Evolutionary conservation across 1,139 yeast genomes (phyloP).

Genomic region (Spencermartinsiella ligniputridi): DNA sequence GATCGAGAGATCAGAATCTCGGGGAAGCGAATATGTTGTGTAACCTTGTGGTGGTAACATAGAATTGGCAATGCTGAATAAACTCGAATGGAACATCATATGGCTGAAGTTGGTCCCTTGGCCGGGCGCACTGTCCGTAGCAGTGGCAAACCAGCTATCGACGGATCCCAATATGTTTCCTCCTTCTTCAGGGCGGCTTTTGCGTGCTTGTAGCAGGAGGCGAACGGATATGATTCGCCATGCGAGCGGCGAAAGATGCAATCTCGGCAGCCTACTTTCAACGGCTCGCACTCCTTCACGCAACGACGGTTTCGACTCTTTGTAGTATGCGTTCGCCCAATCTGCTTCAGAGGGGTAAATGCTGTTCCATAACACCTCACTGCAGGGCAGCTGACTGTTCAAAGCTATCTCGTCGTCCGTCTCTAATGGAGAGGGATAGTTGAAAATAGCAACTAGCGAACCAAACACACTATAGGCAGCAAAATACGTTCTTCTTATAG

Average conservation of each 20-base stretch:
- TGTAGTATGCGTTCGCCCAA: conserved; percentile 17
- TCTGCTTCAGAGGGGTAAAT: conserved; percentile 22
- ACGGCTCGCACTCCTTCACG: conserved; percentile 6
- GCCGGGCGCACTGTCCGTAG: conserved; percentile 24
- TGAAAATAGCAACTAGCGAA: conserved; percentile 29
- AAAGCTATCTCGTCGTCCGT: conserved; percentile 23
- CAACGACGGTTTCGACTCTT: conserved; percentile 15
- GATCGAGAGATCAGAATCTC: conserved; percentile 16
- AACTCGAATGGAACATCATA: conserved; percentile 10
- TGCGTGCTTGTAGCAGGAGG: conserved; percentile 18
- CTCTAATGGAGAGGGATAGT: conserved; percentile 23
- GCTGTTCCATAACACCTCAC: conserved; percentile 32
- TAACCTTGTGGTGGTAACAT: neutral
- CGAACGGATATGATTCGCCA: conserved; percentile 23
- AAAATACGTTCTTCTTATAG: conserved; percentile 30
- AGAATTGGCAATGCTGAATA: neutral
- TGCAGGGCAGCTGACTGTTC: conserved; percentile 31
- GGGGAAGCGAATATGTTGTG: conserved; percentile 6
- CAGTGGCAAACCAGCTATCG: conserved; percentile 17
- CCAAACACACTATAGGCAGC: conserved; percentile 31
- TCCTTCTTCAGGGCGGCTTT: neutral
- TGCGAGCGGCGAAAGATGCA: conserved; percentile 22
- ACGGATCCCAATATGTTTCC: neutral
- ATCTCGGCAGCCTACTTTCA: conserved; percentile 1
- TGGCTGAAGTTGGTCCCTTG: conserved; percentile 24